phyloP scores from a whole-genome alignment of 495 filamentous ascomycete genomes.

The Neohortaea acidophila region DNA sequence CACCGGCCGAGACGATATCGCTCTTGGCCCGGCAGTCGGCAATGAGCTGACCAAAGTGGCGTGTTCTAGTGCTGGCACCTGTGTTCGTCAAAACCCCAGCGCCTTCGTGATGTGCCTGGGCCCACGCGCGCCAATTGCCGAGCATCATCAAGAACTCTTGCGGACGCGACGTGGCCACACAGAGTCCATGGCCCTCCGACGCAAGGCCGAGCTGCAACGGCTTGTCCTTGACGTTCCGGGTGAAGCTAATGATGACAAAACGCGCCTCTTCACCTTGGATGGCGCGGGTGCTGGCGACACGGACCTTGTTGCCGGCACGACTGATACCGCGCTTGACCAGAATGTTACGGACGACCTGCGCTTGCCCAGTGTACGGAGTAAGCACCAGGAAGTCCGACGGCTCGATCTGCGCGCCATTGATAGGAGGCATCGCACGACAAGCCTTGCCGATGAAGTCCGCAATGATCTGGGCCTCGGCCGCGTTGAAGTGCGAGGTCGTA shows the following conservation, averaged over 20 bases:
- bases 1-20: too few relatives aligned
- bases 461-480: not conserved
- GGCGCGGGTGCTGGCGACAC: not conserved
- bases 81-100: too few relatives aligned
- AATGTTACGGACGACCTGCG: not conserved
- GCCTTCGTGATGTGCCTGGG: too few relatives aligned
- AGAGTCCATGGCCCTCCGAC: not conserved
- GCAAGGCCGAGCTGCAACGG: not conserved
- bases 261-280: not conserved
- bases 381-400: not conserved
- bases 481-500: not conserved
- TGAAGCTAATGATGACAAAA: not conserved
- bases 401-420: not conserved
- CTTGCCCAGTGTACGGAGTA: not conserved
- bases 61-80: too few relatives aligned
- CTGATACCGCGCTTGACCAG: not conserved
- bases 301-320: not conserved
- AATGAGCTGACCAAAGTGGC: too few relatives aligned
- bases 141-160: not conserved
- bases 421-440: not conserved
- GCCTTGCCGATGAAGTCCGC: not conserved
- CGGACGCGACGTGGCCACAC: not conserved
- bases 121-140: not conserved
- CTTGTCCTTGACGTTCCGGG: not conserved
- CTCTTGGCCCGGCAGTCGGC: too few relatives aligned